These are phyloP conservation scores for Suhomyces bokatorum DNA, from an alignment of 1,139 yeast genomes.

Conservation along the genomic window DNA sequence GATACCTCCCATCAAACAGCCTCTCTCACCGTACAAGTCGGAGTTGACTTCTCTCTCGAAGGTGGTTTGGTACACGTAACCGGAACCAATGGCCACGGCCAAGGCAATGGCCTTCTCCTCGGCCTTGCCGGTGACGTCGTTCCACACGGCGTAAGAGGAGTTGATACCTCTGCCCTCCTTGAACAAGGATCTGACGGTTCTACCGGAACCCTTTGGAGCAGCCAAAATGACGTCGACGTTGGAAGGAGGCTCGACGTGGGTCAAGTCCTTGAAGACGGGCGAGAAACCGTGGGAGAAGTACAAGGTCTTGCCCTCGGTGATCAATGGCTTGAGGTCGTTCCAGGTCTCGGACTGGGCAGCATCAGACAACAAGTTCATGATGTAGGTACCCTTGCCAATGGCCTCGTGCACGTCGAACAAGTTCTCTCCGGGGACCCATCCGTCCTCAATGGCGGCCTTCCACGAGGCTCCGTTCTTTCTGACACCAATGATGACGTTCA, in stretches of 20 bases:
- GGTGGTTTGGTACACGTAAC: slow-evolving; percentile 99
- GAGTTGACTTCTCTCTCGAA: slow-evolving; percentile 99
- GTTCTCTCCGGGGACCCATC: slow-evolving; percentile 99
- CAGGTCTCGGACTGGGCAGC: slow-evolving; percentile 99
- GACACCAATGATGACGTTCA: slow-evolving; percentile 96
- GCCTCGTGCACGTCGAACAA: slow-evolving; percentile 95
- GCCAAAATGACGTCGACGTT: slow-evolving; percentile 96
- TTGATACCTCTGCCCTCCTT: slow-evolving; percentile 99
- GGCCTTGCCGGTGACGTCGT: slow-evolving; percentile 98
- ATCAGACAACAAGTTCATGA: slow-evolving; percentile 97
- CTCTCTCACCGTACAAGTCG: slow-evolving; percentile 99
- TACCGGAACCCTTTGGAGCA: slow-evolving; percentile 99
- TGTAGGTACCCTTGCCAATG: slow-evolving; percentile 82
- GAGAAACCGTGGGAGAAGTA: slow-evolving; percentile 99
- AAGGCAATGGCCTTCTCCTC: slow-evolving; percentile 98
- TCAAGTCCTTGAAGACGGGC: slow-evolving; percentile 96
- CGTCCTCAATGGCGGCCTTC: slow-evolving; percentile 99
- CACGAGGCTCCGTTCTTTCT: slow-evolving; percentile 98
- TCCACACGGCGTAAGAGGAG: slow-evolving; percentile 99
- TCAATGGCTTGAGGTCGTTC: slow-evolving; percentile 79
- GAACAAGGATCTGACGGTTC: slow-evolving; percentile 98
- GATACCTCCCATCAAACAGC: slow-evolving; percentile 99
- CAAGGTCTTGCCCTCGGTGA: slow-evolving; percentile 95
- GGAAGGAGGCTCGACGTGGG: slow-evolving; percentile 92
- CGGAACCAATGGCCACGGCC: slow-evolving; percentile 99